A percentile compares a stretch with the other conserved stretches of the same genome.
These are phyloP conservation scores for Globisporangium parvum DNA, from an alignment of 352 stramenopile genomes.

Conservation along the genomic window DNA sequence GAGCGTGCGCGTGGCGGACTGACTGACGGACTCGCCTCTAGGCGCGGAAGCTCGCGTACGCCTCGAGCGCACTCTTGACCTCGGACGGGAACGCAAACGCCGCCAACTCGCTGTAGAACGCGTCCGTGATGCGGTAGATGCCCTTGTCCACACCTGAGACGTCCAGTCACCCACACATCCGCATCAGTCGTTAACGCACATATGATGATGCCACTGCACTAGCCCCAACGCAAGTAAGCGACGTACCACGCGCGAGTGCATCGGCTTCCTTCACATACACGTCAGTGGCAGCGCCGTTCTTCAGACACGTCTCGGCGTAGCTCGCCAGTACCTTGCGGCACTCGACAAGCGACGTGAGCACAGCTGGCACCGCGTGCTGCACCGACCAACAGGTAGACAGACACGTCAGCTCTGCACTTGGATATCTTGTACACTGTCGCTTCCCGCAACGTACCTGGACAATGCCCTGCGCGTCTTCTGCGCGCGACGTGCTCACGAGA, in stretches of 20 bases:
- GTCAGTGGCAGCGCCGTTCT: conserved; percentile 48
- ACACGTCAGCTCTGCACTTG: background rate
- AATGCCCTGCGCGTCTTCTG: conserved; percentile 56
- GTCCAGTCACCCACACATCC: background rate
- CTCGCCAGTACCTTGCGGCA: conserved; percentile 53
- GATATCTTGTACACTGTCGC: conserved; percentile 2
- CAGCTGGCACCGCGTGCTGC: conserved; percentile 62
- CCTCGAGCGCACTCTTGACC: conserved; percentile 41
- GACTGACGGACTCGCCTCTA: conserved; percentile 18
- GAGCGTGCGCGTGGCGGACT: background rate
- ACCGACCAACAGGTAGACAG: background rate
- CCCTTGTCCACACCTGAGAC: conserved; percentile 63
- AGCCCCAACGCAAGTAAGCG: background rate
- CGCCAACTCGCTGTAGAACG: conserved; percentile 57
- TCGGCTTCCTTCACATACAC: conserved; percentile 59
- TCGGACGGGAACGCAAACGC: conserved; percentile 42
- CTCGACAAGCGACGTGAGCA: conserved; percentile 61
- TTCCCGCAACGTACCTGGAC: conserved; percentile 41
- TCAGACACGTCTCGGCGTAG: conserved; percentile 69
- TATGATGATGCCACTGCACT: background rate
- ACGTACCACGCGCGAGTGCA: conserved; percentile 35
- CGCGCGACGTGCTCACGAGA: conserved; percentile 46
- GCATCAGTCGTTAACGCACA: background rate
- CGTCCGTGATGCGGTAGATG: conserved; percentile 70
- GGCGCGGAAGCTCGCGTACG: conserved; percentile 38